A percentile compares a stretch with the other conserved stretches of the same genome.
phyloP scores from a whole-genome alignment of 768 basidiomycete species.

The Boletus rufocinnamomeus region DNA sequence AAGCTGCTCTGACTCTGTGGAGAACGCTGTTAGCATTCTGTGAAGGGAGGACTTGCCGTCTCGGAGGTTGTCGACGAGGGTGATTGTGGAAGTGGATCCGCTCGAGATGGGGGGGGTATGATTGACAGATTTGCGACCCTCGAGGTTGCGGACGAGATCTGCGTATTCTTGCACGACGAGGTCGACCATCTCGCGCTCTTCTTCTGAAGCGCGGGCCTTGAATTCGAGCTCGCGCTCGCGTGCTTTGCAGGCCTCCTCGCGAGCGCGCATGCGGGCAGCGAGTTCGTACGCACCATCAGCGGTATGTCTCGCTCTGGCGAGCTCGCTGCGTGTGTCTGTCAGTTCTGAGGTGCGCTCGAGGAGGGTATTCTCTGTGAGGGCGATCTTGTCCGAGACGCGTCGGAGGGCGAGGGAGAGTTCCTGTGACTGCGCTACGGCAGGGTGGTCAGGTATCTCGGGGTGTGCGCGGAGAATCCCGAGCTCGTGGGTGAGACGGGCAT shows the following conservation, averaged over 20 bases:
- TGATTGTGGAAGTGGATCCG: constrained; percentile 20
- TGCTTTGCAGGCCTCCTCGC: constrained; percentile 53
- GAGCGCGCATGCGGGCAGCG: constrained; percentile 51
- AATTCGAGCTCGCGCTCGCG: constrained; percentile 52
- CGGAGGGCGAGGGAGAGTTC: constrained; percentile 71
- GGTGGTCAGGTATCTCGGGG: constrained; percentile 46
- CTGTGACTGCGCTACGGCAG: constrained; percentile 41
- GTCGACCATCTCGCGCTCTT: constrained; percentile 63
- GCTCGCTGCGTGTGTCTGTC: constrained; percentile 43
- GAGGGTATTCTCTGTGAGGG: constrained; percentile 58
- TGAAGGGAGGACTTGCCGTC: constrained; percentile 53
- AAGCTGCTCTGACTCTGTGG: constrained; percentile 47
- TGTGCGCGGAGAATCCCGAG: constrained; percentile 53
- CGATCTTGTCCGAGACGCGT: constrained; percentile 67
- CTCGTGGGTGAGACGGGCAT: constrained; percentile 57
- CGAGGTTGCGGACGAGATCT: constrained; percentile 65
- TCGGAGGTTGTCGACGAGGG: constrained; percentile 41
- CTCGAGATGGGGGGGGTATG: constrained; percentile 2
- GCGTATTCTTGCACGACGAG: constrained; percentile 73
- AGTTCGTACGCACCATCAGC: constrained; percentile 57
- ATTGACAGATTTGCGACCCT: constrained; percentile 43
- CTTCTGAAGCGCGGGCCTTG: constrained; percentile 50
- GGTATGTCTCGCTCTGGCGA: constrained; percentile 41
- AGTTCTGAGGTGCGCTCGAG: constrained; percentile 51
- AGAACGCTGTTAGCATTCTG: constrained; percentile 50